Conservation (phyloP, 257 asterid species). For the Rehmannia glutinosa region DNA sequence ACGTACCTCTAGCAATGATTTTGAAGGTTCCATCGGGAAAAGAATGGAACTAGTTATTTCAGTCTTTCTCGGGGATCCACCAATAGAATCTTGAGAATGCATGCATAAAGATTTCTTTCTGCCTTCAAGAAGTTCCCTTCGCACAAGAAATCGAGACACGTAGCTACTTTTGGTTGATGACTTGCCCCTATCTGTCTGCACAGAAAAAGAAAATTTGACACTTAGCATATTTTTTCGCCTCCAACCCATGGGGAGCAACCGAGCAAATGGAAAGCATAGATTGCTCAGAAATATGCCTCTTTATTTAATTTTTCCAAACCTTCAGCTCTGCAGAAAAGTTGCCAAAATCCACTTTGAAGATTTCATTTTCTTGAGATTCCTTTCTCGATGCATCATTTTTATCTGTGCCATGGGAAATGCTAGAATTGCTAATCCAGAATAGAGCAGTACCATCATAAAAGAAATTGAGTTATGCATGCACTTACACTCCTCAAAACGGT, state of each 20-base stretch:
- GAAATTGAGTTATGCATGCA: conserved; percentile 1
- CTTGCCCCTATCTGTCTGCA: conserved; percentile 30
- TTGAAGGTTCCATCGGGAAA: conserved; percentile 2
- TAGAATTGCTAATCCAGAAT: conserved; percentile 1
- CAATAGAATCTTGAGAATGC: conserved; percentile 18
- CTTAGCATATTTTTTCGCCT: not conserved
- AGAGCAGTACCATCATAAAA: not conserved
- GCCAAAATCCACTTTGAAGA: conserved; percentile 5
- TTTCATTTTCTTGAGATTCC: conserved; percentile 21
- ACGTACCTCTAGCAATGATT: conserved; percentile 18
- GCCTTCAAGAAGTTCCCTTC: conserved; percentile 30
- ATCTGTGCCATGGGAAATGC: conserved; percentile 9
- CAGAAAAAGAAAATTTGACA: not conserved
- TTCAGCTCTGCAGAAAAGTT: conserved; percentile 24
- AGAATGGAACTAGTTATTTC: conserved; percentile 1
- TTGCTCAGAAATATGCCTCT: not conserved
- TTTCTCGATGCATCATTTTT: conserved; percentile 19
- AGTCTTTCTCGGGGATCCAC: conserved; percentile 11
- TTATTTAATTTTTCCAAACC: conserved; percentile 12
- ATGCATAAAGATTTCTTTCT: conserved; percentile 24
- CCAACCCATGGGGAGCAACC: not conserved
- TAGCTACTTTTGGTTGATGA: conserved; percentile 31
- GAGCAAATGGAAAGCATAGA: not conserved
- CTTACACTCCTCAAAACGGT: conserved; percentile 18
- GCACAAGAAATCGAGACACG: conserved; percentile 26